Base-by-base conservation (phyloP, 192 early-diverging fungal genomes). In the Backusella westeae region DNA sequence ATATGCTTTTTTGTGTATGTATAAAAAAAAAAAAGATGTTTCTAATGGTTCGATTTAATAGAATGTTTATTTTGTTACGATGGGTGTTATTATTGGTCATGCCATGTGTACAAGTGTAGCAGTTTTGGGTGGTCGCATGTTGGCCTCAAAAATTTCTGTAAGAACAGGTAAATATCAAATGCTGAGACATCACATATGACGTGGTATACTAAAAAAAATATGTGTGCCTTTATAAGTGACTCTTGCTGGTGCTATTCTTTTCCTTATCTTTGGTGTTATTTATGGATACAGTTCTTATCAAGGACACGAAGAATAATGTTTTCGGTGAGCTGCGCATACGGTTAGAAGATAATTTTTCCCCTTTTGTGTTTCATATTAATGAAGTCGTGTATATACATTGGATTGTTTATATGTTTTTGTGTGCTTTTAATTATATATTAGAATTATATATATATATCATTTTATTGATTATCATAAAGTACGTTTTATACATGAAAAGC, bases 11-110 rank as follows among this genome's bases (percentile, higher is more conserved):
- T 35, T 69, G 34, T 44, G 19, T 75, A 17, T 67, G 3, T 67
- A 21, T 32, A 32, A 32, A 29, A 29, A 32, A 32, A 32, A 32
- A 32, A 32, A 32, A 17, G n/a, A 36, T 42, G 12, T n/a, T 68
- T 74, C 9, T 36, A 21, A 15, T 36, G 29, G 38, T 65, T 75
- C 38, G 41, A 32, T 44, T 79, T 29, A 15, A 56, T 83, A 95
- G 87, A 92, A 96, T 86, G 94, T 98, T 68, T 93, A 90, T 75
- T 95, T 90, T 82, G 98, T 99, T 68, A 92, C 94, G 0, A 75
- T 95, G 21, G 97, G 98, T 53, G 91, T 92, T 8, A 87, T 98
- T 17, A 76, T 92, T 65, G 98, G 98, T 17, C 98, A 99, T 85
- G 87, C 93, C 29, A 81, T 97, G 53, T 99, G 98, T 82, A 95